phyloP scores from a whole-genome alignment of 495 filamentous ascomycete species.

The Immersiella caudata region DNA sequence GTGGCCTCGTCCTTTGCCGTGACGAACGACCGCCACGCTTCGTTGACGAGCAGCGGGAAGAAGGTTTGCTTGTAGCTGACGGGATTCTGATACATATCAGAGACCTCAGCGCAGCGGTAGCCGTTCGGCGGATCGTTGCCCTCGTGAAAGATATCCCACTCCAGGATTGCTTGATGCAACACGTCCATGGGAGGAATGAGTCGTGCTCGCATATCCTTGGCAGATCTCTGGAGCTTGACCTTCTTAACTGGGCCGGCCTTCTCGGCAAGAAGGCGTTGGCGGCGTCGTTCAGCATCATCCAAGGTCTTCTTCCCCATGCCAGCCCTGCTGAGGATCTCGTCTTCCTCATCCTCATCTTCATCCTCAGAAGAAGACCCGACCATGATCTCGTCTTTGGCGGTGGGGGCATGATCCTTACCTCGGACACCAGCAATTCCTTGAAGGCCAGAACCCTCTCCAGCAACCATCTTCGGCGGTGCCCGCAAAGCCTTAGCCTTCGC shows the following conservation, averaged over 20 bases:
- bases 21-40: conserved; percentile 94
- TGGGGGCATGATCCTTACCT: conserved; percentile 68
- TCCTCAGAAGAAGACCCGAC: conserved; percentile 81
- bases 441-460: conserved; percentile 77
- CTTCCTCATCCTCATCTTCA: conserved; percentile 61
- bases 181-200: conserved; percentile 84
- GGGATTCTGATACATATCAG: conserved; percentile 73
- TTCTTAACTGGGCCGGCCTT: conserved; percentile 77
- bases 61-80: conserved; percentile 84
- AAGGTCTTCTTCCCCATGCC: conserved; percentile 40
- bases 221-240: conserved; percentile 70
- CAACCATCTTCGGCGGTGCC: conserved; percentile 59
- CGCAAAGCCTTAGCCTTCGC: conserved; percentile 65
- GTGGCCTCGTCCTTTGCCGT: conserved; percentile 83
- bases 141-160: conserved; percentile 90
- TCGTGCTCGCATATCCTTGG: conserved; percentile 91
- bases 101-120: conserved; percentile 72
- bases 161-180: conserved; percentile 81
- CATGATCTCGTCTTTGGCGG: conserved; percentile 81
- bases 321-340: conserved; percentile 51
- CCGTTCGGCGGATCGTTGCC: conserved; percentile 80
- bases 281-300: conserved; percentile 56
- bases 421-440: conserved; percentile 69
- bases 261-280: conserved; percentile 48
- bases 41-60: conserved; percentile 84